Evolutionary conservation across 2,329 filamentous ascomycete species (phyloP).

Genomic region (Fusarium chaquense): DNA sequence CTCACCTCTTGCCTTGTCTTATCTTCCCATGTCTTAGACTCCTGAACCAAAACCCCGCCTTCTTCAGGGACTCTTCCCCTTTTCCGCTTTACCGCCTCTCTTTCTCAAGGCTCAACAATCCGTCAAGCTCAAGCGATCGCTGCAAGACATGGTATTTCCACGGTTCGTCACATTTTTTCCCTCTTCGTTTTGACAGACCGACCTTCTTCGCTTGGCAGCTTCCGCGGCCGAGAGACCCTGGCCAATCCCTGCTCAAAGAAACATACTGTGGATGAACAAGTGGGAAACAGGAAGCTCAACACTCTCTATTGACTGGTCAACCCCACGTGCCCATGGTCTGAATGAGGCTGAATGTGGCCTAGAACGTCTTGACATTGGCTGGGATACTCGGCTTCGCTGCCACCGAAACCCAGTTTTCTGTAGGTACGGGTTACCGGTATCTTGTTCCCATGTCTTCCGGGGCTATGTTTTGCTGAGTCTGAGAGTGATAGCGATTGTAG

Average conservation of each 20-base stretch:
- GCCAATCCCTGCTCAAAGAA: constrained; percentile 35
- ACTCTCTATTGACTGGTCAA: constrained; percentile 10
- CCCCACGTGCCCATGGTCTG: constrained; percentile 47
- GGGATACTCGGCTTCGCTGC: constrained; percentile 26
- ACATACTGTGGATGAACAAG: constrained; percentile 19
- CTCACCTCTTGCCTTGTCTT: constrained; percentile 5
- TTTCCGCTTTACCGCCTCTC: constrained; percentile 5
- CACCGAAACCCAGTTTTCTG: constrained; percentile 39
- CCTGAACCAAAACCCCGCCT: constrained; percentile 6
- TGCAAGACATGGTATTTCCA: not conserved
- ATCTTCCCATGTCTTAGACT: constrained; percentile 4
- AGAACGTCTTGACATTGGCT: constrained; percentile 45
- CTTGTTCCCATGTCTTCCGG: constrained; percentile 9
- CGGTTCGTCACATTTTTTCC: constrained; percentile 20
- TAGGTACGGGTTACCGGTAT: constrained; percentile 20
- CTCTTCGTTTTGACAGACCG: constrained; percentile 8
- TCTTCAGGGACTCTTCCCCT: constrained; percentile 2
- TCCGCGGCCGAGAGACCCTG: constrained; percentile 26
- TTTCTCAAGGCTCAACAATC: constrained; percentile 14
- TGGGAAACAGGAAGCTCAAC: constrained; percentile 23
- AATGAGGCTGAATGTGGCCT: constrained; percentile 49
- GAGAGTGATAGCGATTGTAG: constrained; percentile 19
- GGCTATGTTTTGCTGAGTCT: constrained; percentile 17
- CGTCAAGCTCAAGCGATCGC: not conserved
- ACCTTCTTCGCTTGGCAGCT: constrained; percentile 28